These are phyloP conservation scores for Xylaria digitata DNA, from an alignment of 2,329 filamentous ascomycete genomes.

Conservation along the genomic window DNA sequence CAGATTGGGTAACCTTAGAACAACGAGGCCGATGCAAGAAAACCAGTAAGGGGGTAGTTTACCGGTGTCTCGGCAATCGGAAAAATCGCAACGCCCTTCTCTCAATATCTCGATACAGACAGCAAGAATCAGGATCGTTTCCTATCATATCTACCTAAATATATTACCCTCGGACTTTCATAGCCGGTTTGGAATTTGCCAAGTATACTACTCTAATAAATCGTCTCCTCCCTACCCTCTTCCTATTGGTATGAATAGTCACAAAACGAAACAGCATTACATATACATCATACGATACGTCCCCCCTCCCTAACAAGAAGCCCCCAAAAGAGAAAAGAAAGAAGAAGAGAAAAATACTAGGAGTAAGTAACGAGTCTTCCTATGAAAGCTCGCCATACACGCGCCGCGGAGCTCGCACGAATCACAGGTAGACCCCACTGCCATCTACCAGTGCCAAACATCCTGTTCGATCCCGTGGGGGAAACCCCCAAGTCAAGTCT, in stretches of 20 bases:
- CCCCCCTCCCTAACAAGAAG: too few species aligned
- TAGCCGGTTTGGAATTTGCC: background rate
- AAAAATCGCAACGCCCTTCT: background rate
- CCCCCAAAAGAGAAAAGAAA: too few species aligned
- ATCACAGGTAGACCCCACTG: too few species aligned
- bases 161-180: background rate
- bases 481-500: too few species aligned
- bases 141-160: background rate
- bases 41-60: background rate
- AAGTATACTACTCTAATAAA: background rate
- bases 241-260: background rate
- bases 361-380: too few species aligned
- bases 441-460: too few species aligned
- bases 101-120: background rate
- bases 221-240: background rate
- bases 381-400: too few species aligned
- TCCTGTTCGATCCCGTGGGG: too few species aligned
- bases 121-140: background rate
- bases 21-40: background rate
- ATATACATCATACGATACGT: too few species aligned
- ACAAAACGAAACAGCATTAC: background rate
- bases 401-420: too few species aligned
- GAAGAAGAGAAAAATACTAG: too few species aligned
- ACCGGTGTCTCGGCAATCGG: background rate
- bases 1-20: background rate